Evolutionary conservation across 495 filamentous ascomycete species (phyloP).

Genomic region (Lasiosphaeria miniovina): DNA sequence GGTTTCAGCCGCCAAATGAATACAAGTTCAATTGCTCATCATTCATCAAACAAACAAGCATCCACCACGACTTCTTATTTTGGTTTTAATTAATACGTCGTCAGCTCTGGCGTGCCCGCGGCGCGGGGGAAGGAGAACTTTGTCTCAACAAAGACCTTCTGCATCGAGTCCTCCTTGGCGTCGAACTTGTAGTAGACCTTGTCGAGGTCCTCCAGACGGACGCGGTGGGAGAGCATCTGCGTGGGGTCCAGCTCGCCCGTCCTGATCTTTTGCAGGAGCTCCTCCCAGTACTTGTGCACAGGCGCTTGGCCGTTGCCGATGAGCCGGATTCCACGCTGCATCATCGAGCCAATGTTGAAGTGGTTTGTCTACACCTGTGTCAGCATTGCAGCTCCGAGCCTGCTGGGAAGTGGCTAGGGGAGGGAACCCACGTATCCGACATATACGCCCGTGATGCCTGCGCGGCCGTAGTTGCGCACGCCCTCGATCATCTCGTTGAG

Average conservation of each 20-base stretch:
- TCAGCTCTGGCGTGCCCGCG: conserved; percentile 54
- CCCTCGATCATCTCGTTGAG: conserved; percentile 84
- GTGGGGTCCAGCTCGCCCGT: conserved; percentile 69
- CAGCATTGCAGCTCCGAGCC: neutral
- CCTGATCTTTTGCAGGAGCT: conserved; percentile 67
- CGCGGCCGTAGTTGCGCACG: conserved; percentile 70
- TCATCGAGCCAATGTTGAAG: conserved; percentile 80
- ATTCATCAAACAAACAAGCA: no score
- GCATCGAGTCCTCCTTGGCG: conserved; percentile 62
- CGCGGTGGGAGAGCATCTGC: conserved; percentile 76
- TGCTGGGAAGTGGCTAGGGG: neutral
- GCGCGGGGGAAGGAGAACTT: conserved; percentile 58
- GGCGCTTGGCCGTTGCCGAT: conserved; percentile 84
- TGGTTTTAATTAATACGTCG: conserved; percentile 20
- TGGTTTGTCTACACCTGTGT: conserved; percentile 58
- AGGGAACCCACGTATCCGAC: conserved; percentile 66
- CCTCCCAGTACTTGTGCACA: conserved; percentile 79
- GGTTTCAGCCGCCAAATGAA: no score
- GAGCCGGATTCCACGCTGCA: conserved; percentile 81
- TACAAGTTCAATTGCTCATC: no score
- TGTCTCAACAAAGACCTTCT: conserved; percentile 72
- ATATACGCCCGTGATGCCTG: conserved; percentile 78
- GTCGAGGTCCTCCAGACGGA: conserved; percentile 71
- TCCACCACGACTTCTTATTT: no score
- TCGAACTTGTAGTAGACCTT: conserved; percentile 70